These are phyloP conservation scores for Exophiala sideris DNA, from an alignment of 2,329 filamentous ascomycete species.

Conservation along the genomic window DNA sequence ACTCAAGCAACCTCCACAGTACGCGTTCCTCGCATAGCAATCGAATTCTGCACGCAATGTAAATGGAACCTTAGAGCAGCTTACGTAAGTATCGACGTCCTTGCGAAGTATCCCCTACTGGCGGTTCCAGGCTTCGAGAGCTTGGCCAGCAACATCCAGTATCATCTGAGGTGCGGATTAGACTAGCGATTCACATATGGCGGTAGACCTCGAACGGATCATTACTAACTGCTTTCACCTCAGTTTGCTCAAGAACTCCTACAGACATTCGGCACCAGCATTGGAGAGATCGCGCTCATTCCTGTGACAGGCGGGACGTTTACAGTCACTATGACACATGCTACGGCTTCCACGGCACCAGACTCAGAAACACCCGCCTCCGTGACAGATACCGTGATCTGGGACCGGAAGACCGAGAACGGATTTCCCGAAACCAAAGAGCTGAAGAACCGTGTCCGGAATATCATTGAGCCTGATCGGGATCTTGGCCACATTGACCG, in stretches of 20 bases:
- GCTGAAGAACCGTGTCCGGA: slow-evolving; percentile 77
- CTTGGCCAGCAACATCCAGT: no score
- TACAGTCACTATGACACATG: slow-evolving; percentile 60
- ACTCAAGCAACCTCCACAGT: slow-evolving; percentile 14
- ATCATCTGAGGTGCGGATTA: no score
- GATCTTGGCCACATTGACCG: slow-evolving; percentile 80
- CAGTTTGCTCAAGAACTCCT: slow-evolving; percentile 93
- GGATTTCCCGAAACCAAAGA: slow-evolving; percentile 95
- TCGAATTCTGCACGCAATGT: slow-evolving; percentile 90
- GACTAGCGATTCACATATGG: no score
- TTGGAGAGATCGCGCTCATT: slow-evolving; percentile 84
- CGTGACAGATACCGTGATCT: slow-evolving; percentile 59
- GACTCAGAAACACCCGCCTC: slow-evolving; percentile 12
- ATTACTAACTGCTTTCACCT: neutral
- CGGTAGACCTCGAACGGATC: neutral
- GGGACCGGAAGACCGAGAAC: slow-evolving; percentile 82
- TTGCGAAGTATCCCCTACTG: neutral
- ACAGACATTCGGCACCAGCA: slow-evolving; percentile 78
- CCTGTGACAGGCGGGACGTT: slow-evolving; percentile 84
- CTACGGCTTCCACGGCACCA: neutral
- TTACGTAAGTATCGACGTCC: slow-evolving; percentile 60
- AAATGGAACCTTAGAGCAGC: slow-evolving; percentile 86
- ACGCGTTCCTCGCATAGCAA: slow-evolving; percentile 71
- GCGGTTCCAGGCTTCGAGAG: no score
- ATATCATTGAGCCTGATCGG: slow-evolving; percentile 73